phyloP scores from a whole-genome alignment of 1,284 basidiomycete genomes.

The Naganishia albida region DNA sequence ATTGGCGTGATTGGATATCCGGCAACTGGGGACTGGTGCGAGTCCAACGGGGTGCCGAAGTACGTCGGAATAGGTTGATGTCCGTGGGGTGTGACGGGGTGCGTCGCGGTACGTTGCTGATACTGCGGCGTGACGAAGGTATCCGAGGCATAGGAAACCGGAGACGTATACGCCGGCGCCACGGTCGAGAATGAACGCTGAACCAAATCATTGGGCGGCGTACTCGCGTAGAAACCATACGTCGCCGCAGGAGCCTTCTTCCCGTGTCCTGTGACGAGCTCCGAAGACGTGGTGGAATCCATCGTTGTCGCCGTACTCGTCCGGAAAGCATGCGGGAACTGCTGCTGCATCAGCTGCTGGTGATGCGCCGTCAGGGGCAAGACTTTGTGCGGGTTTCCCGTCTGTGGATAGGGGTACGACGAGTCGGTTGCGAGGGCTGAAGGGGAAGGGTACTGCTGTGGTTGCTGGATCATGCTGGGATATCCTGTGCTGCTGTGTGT shows the following conservation, averaged over 20 bases:
- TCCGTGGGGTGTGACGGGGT: neutral
- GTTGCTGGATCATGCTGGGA: neutral
- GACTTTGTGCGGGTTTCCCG: slow-evolving; percentile 2
- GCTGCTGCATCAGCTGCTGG: neutral
- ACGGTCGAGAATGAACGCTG: neutral
- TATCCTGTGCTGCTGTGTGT: neutral
- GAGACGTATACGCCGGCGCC: neutral
- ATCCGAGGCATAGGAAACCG: neutral
- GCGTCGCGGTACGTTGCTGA: neutral
- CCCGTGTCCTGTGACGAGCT: neutral
- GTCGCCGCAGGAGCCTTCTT: neutral
- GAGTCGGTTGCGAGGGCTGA: neutral
- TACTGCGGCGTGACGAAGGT: neutral
- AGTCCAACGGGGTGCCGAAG: neutral
- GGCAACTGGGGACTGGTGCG: neutral
- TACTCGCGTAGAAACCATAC: neutral
- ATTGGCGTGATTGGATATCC: neutral
- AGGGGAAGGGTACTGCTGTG: neutral
- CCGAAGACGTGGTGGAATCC: slow-evolving; percentile 3
- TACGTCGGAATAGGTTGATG: neutral
- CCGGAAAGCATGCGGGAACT: neutral
- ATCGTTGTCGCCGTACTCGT: slow-evolving; percentile 4
- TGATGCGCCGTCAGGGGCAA: slow-evolving; percentile 1
- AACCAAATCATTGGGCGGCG: neutral
- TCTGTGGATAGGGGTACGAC: slow-evolving; percentile 2